Base-by-base conservation (phyloP, 148 eudicot genomes). In the Camellia sinensis region DNA sequence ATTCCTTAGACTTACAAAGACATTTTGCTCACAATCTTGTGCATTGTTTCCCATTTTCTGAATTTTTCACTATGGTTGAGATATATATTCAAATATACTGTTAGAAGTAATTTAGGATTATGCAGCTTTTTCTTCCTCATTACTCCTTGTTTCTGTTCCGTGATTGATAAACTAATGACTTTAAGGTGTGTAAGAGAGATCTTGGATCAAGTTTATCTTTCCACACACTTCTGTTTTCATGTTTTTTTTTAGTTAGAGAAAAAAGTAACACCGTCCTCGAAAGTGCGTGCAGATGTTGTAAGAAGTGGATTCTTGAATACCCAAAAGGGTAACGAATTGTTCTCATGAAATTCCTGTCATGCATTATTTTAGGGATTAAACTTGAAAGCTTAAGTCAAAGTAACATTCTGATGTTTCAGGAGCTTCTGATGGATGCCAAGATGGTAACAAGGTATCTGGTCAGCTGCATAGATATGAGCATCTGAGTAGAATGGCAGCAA, bases 241-340 rank as follows among this genome's bases (percentile, higher is more conserved):
- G 17, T n/a, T 37, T 66, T 3, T 77, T 56, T n/a, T 65, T 50
- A 78, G 73, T 54, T 62, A 7, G 73, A 10, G 37, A 67, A 67
- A 52, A 19, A 53, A 46, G 52, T 19, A 71, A n/a, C 3, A 50
- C 44, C 19, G 10, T 37, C 73, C 71, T 76, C 70, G 0, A 64
- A 37, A 46, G 15, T 40, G 41, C n/a, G 22, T 48, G 61, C 69
- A 77, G 69, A 46, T 40, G 45, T 13, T 14, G 10, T 48, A 21
- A 64, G 56, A 48, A 77, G 19, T 3, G 29, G 60, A 37, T 53
- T 59, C 48, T 43, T 37, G 17, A 50, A 67, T 53, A 43, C 71
- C 15, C 44, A 45, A 44, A 78, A 78, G 62, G 80, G 80, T 78
- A 78, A 66, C 37, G 64, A 29, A 46, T 7, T 22, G 43, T 67